Base-by-base conservation (phyloP, 305 asterid species). In the Coffea humblotiana region DNA sequence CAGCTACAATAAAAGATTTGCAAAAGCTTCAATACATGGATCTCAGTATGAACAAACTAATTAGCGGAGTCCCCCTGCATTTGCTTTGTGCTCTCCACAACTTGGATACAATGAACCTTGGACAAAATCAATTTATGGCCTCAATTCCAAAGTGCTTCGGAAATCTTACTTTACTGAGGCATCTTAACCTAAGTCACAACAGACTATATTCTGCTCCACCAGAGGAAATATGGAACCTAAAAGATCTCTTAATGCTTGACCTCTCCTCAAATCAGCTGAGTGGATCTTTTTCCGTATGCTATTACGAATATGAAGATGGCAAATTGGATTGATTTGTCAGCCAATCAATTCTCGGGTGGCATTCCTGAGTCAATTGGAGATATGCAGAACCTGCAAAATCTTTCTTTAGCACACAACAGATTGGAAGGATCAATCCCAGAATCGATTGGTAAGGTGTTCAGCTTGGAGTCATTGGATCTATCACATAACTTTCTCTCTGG, bases 71-170 rank as follows among this genome's bases (percentile, higher is more conserved):
- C 19, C 0, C 63, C 47, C 49, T n/a, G 11, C 23, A 23, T 1
- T 6, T 49, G 37, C 15, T 67, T 6, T 66, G 74, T 67, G 52
- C 6, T 8, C 18, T 77, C 37, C 49, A 10, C 0, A 68, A 21
- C 5, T 54, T 78, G 54, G 37, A 18, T 9, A 3, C 4, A 4
- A 6, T 78, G 2, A 1, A 68, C 35, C 75, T 78, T 18, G 0
- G 19, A 0, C 25, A 16, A 3, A 78, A 78, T 68, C 37, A 14
- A 5, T 23, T 78, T 70, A 52, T 40, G 1, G 81, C 70, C 1
- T 11, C 81, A 4, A 37, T 78, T 18, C 81, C 81, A 6, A 11
- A 35, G 21, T 69, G 76, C 16, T 35, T 78, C 16, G 81, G 81
- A 3, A 69, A 78, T 70, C 35, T 78, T 13, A 56, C 70, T 32